These are phyloP conservation scores for Chaetomium sp. DNA, from an alignment of 2,329 filamentous ascomycete species.

Conservation along the genomic window DNA sequence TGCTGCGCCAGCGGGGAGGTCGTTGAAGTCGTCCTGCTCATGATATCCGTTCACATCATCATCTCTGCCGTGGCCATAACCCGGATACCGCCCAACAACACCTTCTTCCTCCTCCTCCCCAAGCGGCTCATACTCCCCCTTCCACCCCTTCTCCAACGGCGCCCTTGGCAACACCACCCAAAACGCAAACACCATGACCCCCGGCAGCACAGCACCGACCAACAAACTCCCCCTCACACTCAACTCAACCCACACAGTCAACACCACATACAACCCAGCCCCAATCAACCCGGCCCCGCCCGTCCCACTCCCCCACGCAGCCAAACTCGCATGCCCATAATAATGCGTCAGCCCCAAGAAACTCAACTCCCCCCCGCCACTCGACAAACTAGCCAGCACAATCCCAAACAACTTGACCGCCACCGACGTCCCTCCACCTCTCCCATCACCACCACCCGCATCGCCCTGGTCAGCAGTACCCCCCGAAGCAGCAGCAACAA, in stretches of 20 bases:
- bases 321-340: constrained; percentile 80
- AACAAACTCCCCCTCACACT: constrained; percentile 69
- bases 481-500: constrained; percentile 67
- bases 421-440: no score
- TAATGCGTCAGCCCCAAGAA: constrained; percentile 90
- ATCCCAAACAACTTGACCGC: constrained; percentile 68
- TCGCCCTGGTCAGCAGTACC: constrained; percentile 51
- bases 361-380: constrained; percentile 81
- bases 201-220: constrained; percentile 70
- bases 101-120: constrained; percentile 28
- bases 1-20: constrained; percentile 34
- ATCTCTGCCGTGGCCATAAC: no score
- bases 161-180: constrained; percentile 70
- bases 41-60: not conserved
- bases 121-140: constrained; percentile 31
- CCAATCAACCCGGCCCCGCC: constrained; percentile 83
- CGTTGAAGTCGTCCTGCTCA: constrained; percentile 27
- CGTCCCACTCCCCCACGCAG: constrained; percentile 88
- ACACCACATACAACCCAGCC: constrained; percentile 77
- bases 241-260: constrained; percentile 74
- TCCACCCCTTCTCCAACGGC: constrained; percentile 46
- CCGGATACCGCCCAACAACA: constrained; percentile 19
- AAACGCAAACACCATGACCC: constrained; percentile 79
- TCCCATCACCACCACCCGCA: no score
- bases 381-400: constrained; percentile 68